Evolutionary conservation across 345 rosid genomes (phyloP), one percentile per base, ranked within the genome.

Genomic region (Abelmoschus esculentus): DNA sequence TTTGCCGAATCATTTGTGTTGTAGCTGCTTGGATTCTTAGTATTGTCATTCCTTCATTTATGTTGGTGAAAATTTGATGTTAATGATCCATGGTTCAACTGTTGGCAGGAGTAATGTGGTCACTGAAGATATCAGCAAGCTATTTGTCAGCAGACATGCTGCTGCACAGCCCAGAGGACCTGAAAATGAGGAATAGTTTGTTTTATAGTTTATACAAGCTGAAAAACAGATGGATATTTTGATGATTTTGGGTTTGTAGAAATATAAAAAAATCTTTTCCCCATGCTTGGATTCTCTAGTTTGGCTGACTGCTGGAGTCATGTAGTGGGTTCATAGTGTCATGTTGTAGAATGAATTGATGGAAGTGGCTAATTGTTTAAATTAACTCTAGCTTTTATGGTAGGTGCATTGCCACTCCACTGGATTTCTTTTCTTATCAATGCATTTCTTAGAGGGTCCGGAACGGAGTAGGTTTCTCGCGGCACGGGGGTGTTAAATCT

Each of bases 61-160:
- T 10, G 12, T 11, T 13, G 6, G 18, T 22, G 6, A 42, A 64
- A 11, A 22, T 22, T 47, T 47, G 44, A 15, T 29, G 58, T 9
- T 49, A 29, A 29, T 29, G 44, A 49, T 50, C 29, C 6, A 2
- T 49, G 42, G n/a, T 66, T 66, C 8, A 9, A n/a, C 9, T 66
- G 17, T 50, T 49, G 13, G 42, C 70, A 66, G 70, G 98, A 93
- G 95, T 83, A 93, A 93, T 74, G 82, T 93, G 79, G 98, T 90
- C 38, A 93, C 98, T 8, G 98, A 91, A 78, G 98, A 93, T 80
- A 77, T 93, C 10, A 79, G 91, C 83, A 89, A 79, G 86, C 84
- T 93, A 77, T 93, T 93, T 74, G 91, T 89, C 29, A 82, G 75
- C 65, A 83, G 75, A 75, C 84, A 80, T 8, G 76, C 85, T 22